phyloP scores from a whole-genome alignment of 768 basidiomycete genomes.

The Leucosporidium yakuticum region DNA sequence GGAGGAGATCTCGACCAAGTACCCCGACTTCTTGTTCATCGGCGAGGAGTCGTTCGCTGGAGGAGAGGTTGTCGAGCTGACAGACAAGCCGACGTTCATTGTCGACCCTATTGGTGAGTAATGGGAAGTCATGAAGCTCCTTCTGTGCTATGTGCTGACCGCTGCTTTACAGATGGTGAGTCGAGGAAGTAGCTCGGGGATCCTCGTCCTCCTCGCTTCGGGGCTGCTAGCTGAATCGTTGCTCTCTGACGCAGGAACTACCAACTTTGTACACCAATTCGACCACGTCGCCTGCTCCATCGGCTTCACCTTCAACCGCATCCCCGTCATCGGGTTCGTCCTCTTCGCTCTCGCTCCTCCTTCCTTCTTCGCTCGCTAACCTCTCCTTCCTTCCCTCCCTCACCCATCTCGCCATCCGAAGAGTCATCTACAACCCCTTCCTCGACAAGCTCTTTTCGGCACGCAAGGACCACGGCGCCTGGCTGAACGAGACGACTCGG shows the following conservation, averaged over 20 bases:
- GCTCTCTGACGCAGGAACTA: slow-evolving; percentile 54
- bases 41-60: slow-evolving; percentile 89
- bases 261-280: slow-evolving; percentile 80
- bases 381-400: background rate
- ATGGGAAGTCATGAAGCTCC: too few relatives aligned
- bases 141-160: too few relatives aligned
- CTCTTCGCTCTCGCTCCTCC: background rate
- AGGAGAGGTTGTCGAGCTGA: slow-evolving; percentile 52
- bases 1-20: slow-evolving; percentile 53
- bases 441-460: slow-evolving; percentile 79
- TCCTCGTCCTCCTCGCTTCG: background rate
- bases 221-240: background rate
- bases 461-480: slow-evolving; percentile 71
- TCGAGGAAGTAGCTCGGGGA: background rate
- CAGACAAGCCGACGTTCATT: slow-evolving; percentile 88
- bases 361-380: background rate
- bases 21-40: slow-evolving; percentile 53
- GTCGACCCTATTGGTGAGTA: slow-evolving; percentile 77
- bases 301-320: slow-evolving; percentile 73
- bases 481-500: slow-evolving; percentile 54
- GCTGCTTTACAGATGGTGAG: too few relatives aligned
- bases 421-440: slow-evolving; percentile 87
- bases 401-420: slow-evolving; percentile 7
- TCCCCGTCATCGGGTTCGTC: slow-evolving; percentile 63
- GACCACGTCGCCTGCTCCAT: slow-evolving; percentile 86